Percentiles rank a stretch among this genome's conserved stretches.
Evolutionary conservation across 495 filamentous ascomycete species (phyloP).

Genomic region (Neurospora terricola): DNA sequence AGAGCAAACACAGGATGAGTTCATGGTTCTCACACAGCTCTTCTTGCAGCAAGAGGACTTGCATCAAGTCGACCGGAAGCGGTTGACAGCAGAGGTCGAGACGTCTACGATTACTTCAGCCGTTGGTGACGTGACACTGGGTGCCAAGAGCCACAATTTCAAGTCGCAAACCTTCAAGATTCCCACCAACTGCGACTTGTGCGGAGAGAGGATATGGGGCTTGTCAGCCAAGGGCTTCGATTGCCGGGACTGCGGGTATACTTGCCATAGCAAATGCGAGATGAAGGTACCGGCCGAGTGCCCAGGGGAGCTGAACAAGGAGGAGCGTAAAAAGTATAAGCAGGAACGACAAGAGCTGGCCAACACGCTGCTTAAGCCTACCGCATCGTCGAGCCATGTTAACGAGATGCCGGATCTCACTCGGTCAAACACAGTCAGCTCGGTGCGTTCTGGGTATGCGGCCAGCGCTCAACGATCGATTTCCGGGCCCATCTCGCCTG

Average conservation of each 20-base stretch:
- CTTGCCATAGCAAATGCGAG: conserved; percentile 96
- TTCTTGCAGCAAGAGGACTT: conserved; percentile 74
- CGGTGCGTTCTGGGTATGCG: conserved; percentile 80
- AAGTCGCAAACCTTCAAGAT: conserved; percentile 97
- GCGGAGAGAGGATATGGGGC: conserved; percentile 94
- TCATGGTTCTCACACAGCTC: conserved; percentile 63
- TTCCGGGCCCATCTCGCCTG: conserved; percentile 45
- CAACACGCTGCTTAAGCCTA: conserved; percentile 43
- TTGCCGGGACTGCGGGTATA: conserved; percentile 93
- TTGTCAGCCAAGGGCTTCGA: conserved; percentile 91
- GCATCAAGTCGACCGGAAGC: conserved; percentile 78
- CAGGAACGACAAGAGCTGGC: conserved; percentile 68
- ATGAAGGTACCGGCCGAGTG: conserved; percentile 97
- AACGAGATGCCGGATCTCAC: conserved; percentile 50
- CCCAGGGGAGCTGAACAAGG: conserved; percentile 85
- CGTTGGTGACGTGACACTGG: conserved; percentile 84
- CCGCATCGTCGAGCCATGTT: conserved; percentile 28
- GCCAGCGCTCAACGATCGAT: conserved; percentile 68
- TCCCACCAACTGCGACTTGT: conserved; percentile 95
- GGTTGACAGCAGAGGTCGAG: conserved; percentile 83
- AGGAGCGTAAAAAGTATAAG: conserved; percentile 89
- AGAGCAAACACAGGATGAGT: conserved; percentile 69
- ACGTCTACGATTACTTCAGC: conserved; percentile 74
- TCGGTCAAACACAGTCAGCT: conserved; percentile 87
- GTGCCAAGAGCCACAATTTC: conserved; percentile 91